These are phyloP conservation scores for Scleromitrula shiraiana DNA, from an alignment of 2,329 filamentous ascomycete genomes.

Conservation along the genomic window DNA sequence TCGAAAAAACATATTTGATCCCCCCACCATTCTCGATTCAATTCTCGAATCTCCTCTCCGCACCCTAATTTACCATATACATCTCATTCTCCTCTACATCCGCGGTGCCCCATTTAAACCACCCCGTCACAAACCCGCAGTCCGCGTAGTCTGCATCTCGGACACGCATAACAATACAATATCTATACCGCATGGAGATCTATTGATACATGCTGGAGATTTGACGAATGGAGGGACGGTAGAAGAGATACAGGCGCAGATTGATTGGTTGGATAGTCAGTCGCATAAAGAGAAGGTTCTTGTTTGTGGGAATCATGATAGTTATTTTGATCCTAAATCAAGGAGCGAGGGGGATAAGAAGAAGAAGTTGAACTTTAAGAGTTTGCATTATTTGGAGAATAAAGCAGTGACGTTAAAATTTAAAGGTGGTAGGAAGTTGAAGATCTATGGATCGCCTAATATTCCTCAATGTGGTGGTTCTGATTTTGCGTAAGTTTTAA, in stretches of 20 bases:
- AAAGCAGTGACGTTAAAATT: conserved; percentile 56
- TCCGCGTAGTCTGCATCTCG: conserved; percentile 80
- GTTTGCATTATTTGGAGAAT: conserved; percentile 69
- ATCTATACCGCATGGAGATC: conserved; percentile 66
- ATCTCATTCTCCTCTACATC: conserved; percentile 56
- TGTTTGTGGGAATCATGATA: conserved; percentile 84
- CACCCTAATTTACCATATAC: conserved; percentile 52
- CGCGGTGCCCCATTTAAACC: conserved; percentile 57
- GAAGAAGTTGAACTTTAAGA: conserved; percentile 55
- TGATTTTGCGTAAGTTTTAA: conserved; percentile 48
- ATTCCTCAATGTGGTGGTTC: conserved; percentile 67
- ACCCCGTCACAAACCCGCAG: conserved; percentile 43
- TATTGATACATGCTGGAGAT: conserved; percentile 87
- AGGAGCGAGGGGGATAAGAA: conserved; percentile 48
- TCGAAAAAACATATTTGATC: conserved; percentile 23
- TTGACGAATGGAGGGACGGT: conserved; percentile 66
- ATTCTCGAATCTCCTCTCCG: conserved; percentile 62
- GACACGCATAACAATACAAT: conserved; percentile 71
- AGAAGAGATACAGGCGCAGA: conserved; percentile 67
- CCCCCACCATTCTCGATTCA: conserved; percentile 47
- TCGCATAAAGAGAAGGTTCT: conserved; percentile 76
- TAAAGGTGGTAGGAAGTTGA: conserved; percentile 49
- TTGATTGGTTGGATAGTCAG: conserved; percentile 71
- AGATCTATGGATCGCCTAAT: conserved; percentile 73
- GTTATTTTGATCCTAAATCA: conserved; percentile 65